Base-by-base conservation (phyloP, 352 stramenopile genomes). In the Phytophthora idaei region DNA sequence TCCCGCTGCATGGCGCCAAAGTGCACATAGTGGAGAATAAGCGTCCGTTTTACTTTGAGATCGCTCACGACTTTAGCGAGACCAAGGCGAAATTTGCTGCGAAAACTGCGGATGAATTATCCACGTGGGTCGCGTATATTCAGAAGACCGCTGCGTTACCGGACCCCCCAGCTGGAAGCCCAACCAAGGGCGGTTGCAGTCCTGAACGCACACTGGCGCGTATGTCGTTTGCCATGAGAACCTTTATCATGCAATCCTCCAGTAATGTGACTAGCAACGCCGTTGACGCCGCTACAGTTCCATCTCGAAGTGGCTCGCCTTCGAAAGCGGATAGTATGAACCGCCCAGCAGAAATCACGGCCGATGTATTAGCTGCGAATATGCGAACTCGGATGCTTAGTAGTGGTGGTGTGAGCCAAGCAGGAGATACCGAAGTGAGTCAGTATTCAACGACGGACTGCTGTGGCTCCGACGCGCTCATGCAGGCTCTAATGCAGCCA, bases 1-100 rank as follows among this genome's bases (percentile, higher is more conserved):
- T 94, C 41, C 70, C 85, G 12, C 57, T 94, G 2, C 83, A 90
- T 41, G 78, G 83, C 15, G 81, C 87, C 4, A 76, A 89, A 34
- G 69, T 94, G 21, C 80, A 76, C 17, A 70, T 94, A 2, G 51
- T 83, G 10, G 78, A 89, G 48, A 93, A 93, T 64, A 72, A 85
- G 28, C 85, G 86, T 50, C 81, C 76, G 42, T 89, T 84, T 61
- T 93, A 92, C 80, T 94, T 94, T 65, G 87, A 94, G 64, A 77
- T 94, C 32, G 58, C 78, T 29, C 85, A 93, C 64, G 73, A 79
- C 27, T 88, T 90, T 29, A 92, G 80, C 41, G 82, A 90, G 47
- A 92, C 80, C 15, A 90, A 77, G 44, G 88, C 89, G 47, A 88
- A 90, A 57, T 92, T 94, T 55, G 78, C 85, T 17, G 87, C 87